These are phyloP conservation scores for Lipomyces kockii DNA, from an alignment of 805 yeast species.

Conservation along the genomic window DNA sequence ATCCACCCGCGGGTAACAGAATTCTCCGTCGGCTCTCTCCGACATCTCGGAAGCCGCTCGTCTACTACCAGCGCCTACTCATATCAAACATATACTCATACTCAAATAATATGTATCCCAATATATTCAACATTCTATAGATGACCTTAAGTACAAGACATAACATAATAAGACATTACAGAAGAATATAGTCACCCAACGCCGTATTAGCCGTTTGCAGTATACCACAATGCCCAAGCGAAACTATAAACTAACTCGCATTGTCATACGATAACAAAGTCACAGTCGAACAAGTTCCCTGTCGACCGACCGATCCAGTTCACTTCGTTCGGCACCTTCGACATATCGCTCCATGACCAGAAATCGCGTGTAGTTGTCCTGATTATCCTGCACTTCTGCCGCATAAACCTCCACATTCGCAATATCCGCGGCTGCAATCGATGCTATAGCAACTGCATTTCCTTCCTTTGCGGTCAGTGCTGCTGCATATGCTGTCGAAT, in stretches of 20 bases:
- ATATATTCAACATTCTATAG: background rate
- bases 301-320: constrained; percentile 14
- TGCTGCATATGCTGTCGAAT: constrained; percentile 87
- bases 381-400: constrained; percentile 68
- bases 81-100: background rate
- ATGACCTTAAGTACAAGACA: background rate
- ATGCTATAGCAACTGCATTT: constrained; percentile 71
- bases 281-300: background rate
- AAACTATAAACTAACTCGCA: too few species aligned
- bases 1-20: too few species aligned
- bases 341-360: constrained; percentile 49
- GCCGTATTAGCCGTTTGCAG: background rate
- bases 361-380: constrained; percentile 84
- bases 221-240: background rate
- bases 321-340: constrained; percentile 14
- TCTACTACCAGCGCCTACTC: background rate
- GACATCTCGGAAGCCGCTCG: background rate
- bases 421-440: constrained; percentile 65
- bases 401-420: constrained; percentile 61
- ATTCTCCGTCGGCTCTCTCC: too few species aligned
- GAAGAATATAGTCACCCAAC: background rate
- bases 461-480: constrained; percentile 55
- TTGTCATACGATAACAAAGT: too few species aligned
- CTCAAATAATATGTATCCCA: background rate
- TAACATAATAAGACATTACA: too few species aligned